These are phyloP conservation scores for Trichoderma sp. DNA, from an alignment of 2,329 filamentous ascomycete species.

Conservation along the genomic window DNA sequence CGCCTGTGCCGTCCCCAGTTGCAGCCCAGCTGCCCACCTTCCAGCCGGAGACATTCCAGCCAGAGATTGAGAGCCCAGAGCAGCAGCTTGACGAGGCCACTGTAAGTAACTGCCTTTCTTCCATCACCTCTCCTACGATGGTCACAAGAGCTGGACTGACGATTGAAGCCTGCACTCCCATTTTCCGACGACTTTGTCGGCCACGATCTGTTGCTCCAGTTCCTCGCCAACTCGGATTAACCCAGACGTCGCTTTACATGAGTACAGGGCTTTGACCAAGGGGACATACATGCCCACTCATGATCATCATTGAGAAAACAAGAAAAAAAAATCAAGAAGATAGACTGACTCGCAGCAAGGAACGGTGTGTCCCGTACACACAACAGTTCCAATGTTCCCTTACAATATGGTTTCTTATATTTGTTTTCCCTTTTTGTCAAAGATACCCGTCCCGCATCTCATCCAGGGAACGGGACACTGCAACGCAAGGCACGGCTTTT, in stretches of 20 bases:
- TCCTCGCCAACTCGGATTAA: neutral
- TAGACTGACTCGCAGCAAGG: neutral
- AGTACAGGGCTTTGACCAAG: neutral
- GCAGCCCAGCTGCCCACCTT: neutral
- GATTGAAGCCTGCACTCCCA: neutral
- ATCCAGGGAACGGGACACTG: neutral
- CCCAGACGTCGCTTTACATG: neutral
- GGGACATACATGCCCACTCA: neutral
- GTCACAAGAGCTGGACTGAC: neutral
- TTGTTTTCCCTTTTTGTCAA: neutral
- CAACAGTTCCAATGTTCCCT: neutral
- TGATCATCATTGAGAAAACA: neutral
- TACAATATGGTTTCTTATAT: neutral
- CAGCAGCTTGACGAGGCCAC: neutral
- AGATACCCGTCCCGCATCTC: neutral
- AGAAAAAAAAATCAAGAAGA: neutral
- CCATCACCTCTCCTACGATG: neutral
- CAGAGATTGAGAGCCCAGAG: neutral
- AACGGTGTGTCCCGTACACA: neutral
- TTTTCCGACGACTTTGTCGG: neutral
- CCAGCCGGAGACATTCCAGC: neutral
- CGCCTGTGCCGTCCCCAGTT: neutral
- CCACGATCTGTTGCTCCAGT: neutral
- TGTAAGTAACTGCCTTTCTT: neutral
- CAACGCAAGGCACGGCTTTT: neutral